Conservation (phyloP, 768 basidiomycete species). For the Strobilomyces confusus region DNA sequence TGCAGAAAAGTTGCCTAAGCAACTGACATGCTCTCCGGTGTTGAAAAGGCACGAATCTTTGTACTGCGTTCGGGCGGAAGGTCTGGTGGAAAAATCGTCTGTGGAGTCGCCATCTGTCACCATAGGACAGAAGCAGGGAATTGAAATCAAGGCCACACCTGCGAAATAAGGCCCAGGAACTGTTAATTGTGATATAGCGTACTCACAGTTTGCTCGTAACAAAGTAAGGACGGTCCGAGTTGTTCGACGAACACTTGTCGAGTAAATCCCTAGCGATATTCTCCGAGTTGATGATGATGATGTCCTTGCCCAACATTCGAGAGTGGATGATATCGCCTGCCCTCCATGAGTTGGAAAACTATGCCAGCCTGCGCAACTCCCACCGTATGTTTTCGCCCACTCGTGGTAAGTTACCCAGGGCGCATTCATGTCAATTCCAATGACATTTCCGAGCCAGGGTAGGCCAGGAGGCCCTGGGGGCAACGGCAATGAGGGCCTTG, state of each 20-base stretch:
- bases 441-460: neutral
- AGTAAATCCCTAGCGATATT: neutral
- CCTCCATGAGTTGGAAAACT: neutral
- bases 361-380: neutral
- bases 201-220: neutral
- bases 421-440: neutral
- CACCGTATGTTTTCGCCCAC: neutral
- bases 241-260: neutral
- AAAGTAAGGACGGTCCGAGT: neutral
- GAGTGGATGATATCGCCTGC: neutral
- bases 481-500: neutral
- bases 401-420: neutral
- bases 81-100: neutral
- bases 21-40: constrained; percentile 4
- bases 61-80: neutral
- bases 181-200: neutral
- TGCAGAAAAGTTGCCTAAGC: constrained; percentile 30
- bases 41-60: neutral
- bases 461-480: neutral
- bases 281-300: neutral
- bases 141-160: neutral
- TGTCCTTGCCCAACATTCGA: neutral
- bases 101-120: neutral
- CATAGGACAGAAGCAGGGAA: neutral
- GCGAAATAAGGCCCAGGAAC: too few relatives aligned